phyloP scores from a whole-genome alignment of 257 asterid species.

The Capsicum pubescens region DNA sequence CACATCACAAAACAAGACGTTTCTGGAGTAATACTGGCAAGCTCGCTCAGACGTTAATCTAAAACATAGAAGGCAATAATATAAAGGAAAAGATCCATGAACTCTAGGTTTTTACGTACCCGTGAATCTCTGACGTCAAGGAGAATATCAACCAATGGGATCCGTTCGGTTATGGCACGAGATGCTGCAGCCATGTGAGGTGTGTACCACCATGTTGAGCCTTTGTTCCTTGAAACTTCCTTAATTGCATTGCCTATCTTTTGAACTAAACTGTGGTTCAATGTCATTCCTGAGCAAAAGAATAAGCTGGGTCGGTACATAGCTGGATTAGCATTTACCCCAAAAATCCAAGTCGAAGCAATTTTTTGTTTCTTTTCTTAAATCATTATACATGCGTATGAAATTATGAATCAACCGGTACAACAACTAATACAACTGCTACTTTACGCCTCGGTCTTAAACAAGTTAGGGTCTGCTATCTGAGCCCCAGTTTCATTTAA shows the following conservation, averaged over 20 bases:
- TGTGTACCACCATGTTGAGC: slow-evolving; percentile 91
- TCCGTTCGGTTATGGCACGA: slow-evolving; percentile 69
- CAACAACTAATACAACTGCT: not conserved
- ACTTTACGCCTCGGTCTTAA: not conserved
- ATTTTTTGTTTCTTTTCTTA: not conserved
- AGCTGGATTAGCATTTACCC: not conserved
- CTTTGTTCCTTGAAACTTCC: slow-evolving; percentile 58
- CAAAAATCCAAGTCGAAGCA: not conserved
- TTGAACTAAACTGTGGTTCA: slow-evolving; percentile 49
- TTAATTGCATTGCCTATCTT: slow-evolving; percentile 69
- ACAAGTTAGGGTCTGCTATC: not conserved
- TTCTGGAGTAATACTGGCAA: not conserved
- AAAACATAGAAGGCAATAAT: too few species aligned
- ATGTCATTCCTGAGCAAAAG: slow-evolving; percentile 40
- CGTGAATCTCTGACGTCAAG: slow-evolving; percentile 89
- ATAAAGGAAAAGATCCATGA: not conserved
- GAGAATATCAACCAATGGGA: slow-evolving; percentile 73
- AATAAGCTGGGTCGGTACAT: not conserved
- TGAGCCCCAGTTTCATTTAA: not conserved
- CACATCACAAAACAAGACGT: not conserved
- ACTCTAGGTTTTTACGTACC: slow-evolving; percentile 42
- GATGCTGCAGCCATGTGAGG: slow-evolving; percentile 94
- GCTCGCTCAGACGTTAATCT: slow-evolving; percentile 39
- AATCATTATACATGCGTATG: not conserved
- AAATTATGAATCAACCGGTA: not conserved